A percentile compares a stretch with the other conserved stretches of the same genome.
Conservation (phyloP, 345 rosid species). For the Eucalyptus marginata region DNA sequence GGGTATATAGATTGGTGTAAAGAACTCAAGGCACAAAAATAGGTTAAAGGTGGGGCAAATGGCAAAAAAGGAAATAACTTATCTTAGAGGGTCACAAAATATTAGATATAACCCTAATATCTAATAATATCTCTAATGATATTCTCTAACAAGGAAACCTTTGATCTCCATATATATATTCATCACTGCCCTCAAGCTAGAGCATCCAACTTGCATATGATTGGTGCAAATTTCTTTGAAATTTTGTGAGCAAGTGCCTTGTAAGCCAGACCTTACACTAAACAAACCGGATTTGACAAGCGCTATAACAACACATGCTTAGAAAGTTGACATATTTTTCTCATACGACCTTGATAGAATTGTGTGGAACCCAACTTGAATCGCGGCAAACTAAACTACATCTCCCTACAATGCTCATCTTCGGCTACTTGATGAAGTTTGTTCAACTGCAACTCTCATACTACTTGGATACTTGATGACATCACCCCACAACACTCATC, state of each 20-base stretch:
- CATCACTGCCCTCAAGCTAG: neutral
- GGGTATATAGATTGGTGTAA: too few species aligned
- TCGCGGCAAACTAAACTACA: neutral
- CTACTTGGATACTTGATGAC: too few species aligned
- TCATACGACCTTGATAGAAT: neutral
- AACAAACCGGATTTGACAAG: neutral
- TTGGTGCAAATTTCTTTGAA: neutral
- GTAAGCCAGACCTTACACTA: neutral
- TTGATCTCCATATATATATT: neutral
- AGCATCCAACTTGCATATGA: neutral
- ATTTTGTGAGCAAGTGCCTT: neutral
- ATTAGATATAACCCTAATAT: too few species aligned
- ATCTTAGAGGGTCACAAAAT: too few species aligned
- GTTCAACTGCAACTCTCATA: too few species aligned
- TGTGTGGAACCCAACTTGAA: neutral
- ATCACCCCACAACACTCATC: neutral
- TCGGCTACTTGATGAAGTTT: neutral
- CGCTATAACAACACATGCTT: neutral
- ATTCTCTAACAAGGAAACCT: neutral
- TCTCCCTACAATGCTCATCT: neutral
- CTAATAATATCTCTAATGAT: neutral
- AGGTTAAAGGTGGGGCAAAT: too few species aligned
- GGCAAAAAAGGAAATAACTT: neutral
- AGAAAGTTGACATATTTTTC: neutral
- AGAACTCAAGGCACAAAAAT: too few species aligned